Percentiles rank a stretch among this genome's conserved stretches.
phyloP scores from a whole-genome alignment of 139 green algal species.

The Gonium pectorale region DNA sequence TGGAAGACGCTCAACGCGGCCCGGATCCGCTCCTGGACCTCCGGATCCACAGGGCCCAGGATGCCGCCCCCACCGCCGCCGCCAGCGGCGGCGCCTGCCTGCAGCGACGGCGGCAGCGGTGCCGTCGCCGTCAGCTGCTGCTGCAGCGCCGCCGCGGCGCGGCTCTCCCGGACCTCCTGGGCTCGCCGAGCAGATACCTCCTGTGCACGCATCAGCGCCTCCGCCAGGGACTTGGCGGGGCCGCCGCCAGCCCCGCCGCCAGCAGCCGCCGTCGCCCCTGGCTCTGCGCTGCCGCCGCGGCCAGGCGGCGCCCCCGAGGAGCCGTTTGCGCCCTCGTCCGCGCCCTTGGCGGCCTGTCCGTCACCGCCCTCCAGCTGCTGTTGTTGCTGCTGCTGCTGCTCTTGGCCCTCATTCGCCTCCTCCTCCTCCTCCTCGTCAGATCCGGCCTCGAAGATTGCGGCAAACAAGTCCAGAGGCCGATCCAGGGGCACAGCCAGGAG shows the following conservation, averaged over 20 bases:
- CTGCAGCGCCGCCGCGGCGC: slow-evolving; percentile 23
- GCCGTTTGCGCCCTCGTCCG: not conserved
- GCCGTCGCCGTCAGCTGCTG: slow-evolving; percentile 1
- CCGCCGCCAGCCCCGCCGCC: slow-evolving; percentile 1
- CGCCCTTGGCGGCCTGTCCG: not conserved
- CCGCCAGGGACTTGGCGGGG: slow-evolving; percentile 55
- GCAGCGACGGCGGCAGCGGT: not conserved
- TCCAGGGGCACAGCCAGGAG: slow-evolving; percentile 44
- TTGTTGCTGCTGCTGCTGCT: slow-evolving; percentile 18
- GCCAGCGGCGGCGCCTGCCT: not conserved
- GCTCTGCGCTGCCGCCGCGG: not conserved
- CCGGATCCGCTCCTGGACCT: slow-evolving; percentile 54
- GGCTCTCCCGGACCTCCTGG: slow-evolving; percentile 20
- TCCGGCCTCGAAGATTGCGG: slow-evolving; percentile 87
- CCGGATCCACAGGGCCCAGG: slow-evolving; percentile 31
- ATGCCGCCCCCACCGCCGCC: not conserved
- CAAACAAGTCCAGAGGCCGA: slow-evolving; percentile 86
- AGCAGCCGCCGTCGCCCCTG: not conserved
- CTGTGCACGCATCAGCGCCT: slow-evolving; percentile 59
- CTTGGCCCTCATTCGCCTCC: slow-evolving; percentile 65
- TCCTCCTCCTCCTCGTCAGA: slow-evolving; percentile 67
- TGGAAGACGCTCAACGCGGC: slow-evolving; percentile 53
- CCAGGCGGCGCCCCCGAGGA: too few species aligned
- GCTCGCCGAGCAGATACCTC: slow-evolving; percentile 41
- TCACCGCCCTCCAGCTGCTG: not conserved